phyloP scores from a whole-genome alignment of 2,329 filamentous ascomycete genomes.

The Paraphaeosphaeria sporulosa region DNA sequence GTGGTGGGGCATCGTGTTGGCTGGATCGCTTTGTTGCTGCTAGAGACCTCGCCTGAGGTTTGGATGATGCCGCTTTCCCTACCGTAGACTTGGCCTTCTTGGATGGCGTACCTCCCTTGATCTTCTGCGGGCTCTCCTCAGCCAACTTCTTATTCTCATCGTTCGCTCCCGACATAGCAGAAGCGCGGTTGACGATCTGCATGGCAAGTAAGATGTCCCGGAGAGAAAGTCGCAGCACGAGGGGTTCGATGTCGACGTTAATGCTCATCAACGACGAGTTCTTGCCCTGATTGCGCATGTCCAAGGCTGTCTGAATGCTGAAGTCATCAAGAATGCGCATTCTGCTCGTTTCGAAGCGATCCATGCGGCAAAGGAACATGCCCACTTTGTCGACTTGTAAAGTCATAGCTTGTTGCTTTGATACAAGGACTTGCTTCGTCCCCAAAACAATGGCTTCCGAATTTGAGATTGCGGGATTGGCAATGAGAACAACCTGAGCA shows the following conservation, averaged over 20 bases:
- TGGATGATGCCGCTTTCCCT: slow-evolving; percentile 55
- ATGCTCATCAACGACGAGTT: slow-evolving; percentile 75
- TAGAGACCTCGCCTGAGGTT: slow-evolving; percentile 56
- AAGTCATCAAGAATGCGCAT: slow-evolving; percentile 97
- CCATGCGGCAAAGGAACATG: slow-evolving; percentile 99
- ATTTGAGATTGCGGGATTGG: slow-evolving; percentile 86
- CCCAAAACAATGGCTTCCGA: slow-evolving; percentile 96
- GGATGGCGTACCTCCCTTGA: slow-evolving; percentile 57
- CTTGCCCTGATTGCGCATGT: slow-evolving; percentile 69
- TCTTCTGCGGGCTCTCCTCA: slow-evolving; percentile 63
- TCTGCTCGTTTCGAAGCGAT: slow-evolving; percentile 89
- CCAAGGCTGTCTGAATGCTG: slow-evolving; percentile 87
- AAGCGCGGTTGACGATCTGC: slow-evolving; percentile 90
- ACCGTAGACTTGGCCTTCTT: slow-evolving; percentile 59
- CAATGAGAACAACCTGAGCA: slow-evolving; percentile 94
- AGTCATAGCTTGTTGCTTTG: slow-evolving; percentile 91
- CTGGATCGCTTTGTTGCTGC: slow-evolving; percentile 50
- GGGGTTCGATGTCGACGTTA: slow-evolving; percentile 85
- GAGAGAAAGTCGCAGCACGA: slow-evolving; percentile 88
- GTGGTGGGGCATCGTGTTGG: slow-evolving; percentile 64
- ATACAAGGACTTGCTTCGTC: slow-evolving; percentile 90
- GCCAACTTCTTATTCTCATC: slow-evolving; percentile 55
- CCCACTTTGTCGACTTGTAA: slow-evolving; percentile 93
- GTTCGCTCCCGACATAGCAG: slow-evolving; percentile 76
- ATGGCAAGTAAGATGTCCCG: slow-evolving; percentile 93